Evolutionary conservation across 2,329 filamentous ascomycete genomes (phyloP).

Genomic region (Neopestalotiopsis sp.): DNA sequence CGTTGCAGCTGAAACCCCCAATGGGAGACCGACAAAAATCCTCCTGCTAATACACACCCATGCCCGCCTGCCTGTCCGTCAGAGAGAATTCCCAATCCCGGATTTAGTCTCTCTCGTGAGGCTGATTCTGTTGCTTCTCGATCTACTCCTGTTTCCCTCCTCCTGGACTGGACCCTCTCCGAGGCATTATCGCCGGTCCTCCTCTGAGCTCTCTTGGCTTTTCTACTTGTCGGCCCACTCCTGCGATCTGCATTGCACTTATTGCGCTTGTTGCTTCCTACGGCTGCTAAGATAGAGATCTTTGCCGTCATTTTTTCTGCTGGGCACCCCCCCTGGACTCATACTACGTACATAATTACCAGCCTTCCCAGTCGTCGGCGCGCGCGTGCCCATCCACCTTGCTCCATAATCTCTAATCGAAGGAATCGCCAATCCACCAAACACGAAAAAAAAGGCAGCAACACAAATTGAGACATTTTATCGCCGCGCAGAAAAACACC

Average conservation of each 20-base stretch:
- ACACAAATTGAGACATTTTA: not conserved
- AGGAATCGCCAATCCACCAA: conserved; percentile 6
- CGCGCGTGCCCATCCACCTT: not conserved
- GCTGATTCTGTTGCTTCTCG: conserved; percentile 3
- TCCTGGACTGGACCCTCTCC: not conserved
- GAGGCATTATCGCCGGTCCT: conserved; percentile 4
- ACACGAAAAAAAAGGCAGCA: not conserved
- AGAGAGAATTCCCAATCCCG: not conserved
- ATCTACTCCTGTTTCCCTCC: not conserved
- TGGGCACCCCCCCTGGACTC: conserved; percentile 6
- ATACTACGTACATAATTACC: conserved; percentile 6
- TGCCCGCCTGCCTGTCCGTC: conserved; percentile 1
- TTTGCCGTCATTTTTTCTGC: not conserved
- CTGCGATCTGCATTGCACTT: conserved; percentile 2
- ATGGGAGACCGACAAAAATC: conserved; percentile 10
- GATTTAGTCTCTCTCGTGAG: not conserved
- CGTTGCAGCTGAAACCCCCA: conserved; percentile 9
- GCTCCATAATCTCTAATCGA: conserved; percentile 13
- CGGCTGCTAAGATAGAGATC: conserved; percentile 4
- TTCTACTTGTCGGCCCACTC: not conserved
- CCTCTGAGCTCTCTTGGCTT: not conserved
- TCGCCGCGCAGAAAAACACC: not conserved
- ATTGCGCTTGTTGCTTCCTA: conserved; percentile 1
- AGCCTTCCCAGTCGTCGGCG: conserved; percentile 3
- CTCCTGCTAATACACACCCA: conserved; percentile 1